These are phyloP conservation scores for Teratosphaeria viscida DNA, from an alignment of 2,329 filamentous ascomycete genomes.

Conservation along the genomic window DNA sequence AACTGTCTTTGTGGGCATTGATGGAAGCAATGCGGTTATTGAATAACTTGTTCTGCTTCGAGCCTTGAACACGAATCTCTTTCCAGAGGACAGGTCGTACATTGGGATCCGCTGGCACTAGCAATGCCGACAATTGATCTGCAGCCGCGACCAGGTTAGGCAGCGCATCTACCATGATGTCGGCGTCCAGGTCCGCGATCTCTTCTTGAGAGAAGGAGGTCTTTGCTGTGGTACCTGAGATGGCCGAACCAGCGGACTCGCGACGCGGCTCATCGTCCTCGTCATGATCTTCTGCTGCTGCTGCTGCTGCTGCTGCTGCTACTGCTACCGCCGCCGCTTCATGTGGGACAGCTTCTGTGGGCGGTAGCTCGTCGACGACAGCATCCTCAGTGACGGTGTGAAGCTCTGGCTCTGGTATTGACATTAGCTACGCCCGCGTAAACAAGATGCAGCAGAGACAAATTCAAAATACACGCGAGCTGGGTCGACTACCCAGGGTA, in stretches of 20 bases:
- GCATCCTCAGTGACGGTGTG: not conserved
- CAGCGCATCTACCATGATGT: conserved; percentile 32
- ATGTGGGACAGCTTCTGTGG: not conserved
- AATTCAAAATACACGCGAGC: not conserved
- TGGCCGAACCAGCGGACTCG: conserved; percentile 23
- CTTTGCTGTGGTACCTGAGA: conserved; percentile 38
- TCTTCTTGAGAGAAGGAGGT: conserved; percentile 37
- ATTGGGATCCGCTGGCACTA: conserved; percentile 18
- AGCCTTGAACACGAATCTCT: conserved; percentile 25
- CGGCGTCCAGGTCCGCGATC: conserved; percentile 31
- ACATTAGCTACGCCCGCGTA: not conserved
- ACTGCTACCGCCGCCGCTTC: not conserved
- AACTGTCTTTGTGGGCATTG: conserved; percentile 26
- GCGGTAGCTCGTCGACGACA: not conserved
- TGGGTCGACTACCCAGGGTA: not conserved
- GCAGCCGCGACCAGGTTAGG: conserved; percentile 25
- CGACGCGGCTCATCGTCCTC: conserved; percentile 2
- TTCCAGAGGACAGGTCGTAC: conserved; percentile 17
- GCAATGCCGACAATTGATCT: conserved; percentile 17
- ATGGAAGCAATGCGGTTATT: conserved; percentile 26
- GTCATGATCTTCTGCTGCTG: not conserved
- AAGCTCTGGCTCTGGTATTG: not conserved
- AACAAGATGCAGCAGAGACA: not conserved
- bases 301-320: not conserved
- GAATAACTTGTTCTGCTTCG: conserved; percentile 30